Evolutionary conservation across 108 stramenopile genomes (phyloP).

Genomic region (Fragilaria radians): DNA sequence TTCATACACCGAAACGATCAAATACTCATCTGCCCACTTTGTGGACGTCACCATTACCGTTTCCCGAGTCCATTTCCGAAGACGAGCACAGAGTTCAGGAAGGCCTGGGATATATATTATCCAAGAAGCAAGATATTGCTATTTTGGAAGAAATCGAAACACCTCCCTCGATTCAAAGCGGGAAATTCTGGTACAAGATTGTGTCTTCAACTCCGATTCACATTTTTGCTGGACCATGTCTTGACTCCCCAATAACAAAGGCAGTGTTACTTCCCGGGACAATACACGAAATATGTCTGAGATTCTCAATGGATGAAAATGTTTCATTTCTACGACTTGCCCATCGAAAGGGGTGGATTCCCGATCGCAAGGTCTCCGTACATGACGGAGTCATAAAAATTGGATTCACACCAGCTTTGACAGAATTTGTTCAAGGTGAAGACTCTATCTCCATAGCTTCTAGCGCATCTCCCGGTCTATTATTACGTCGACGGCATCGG

Average conservation of each 20-base stretch:
- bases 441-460: not conserved
- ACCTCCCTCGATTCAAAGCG: conserved; percentile 35
- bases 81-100: not conserved
- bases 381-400: not conserved
- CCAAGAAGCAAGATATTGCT: conserved; percentile 3
- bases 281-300: conserved; percentile 58
- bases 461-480: not conserved
- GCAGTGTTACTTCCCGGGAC: conserved; percentile 61
- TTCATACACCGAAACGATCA: conserved; percentile 7
- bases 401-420: conserved; percentile 6
- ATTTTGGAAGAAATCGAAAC: conserved; percentile 37
- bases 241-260: conserved; percentile 53
- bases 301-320: conserved; percentile 6
- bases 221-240: conserved; percentile 60
- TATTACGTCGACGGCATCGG: not conserved
- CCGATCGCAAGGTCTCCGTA: conserved; percentile 33
- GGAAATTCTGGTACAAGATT: conserved; percentile 55
- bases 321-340: conserved; percentile 44
- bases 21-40: conserved; percentile 6
- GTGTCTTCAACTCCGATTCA: conserved; percentile 58
- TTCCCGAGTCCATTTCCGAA: conserved; percentile 18
- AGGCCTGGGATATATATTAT: conserved; percentile 27
- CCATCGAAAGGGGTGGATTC: conserved; percentile 67
- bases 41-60: conserved; percentile 26
- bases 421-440: conserved; percentile 4